Evolutionary conservation across 345 rosid species (phyloP).

Genomic region (Brassica cretica): DNA sequence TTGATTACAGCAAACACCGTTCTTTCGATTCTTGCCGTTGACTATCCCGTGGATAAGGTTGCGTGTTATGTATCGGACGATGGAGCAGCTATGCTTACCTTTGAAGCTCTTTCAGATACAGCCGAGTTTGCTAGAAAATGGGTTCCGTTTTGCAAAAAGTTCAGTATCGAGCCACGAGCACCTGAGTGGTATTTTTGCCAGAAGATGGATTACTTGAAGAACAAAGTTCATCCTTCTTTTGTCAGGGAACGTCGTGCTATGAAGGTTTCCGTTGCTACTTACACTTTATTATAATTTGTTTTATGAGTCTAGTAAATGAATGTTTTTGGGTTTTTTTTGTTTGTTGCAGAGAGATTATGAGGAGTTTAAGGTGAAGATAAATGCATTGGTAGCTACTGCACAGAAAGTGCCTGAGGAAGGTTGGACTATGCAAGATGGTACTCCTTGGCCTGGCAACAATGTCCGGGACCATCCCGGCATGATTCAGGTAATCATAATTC

Average conservation of each 20-base stretch:
- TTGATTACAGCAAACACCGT: constrained; percentile 95
- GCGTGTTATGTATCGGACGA: constrained; percentile 96
- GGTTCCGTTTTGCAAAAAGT: constrained; percentile 98
- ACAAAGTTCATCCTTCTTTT: constrained; percentile 86
- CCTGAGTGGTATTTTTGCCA: constrained; percentile 95
- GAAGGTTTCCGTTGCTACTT: constrained; percentile 70
- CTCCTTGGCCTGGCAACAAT: constrained; percentile 97
- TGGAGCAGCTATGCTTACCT: constrained; percentile 99
- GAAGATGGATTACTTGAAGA: constrained; percentile 87
- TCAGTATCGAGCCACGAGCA: constrained; percentile 87
- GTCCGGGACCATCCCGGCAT: constrained; percentile 99
- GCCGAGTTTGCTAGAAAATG: constrained; percentile 94
- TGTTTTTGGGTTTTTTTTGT: not conserved
- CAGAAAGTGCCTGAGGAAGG: constrained; percentile 99
- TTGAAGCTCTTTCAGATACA: constrained; percentile 96
- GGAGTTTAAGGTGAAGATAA: constrained; percentile 85
- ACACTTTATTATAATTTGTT: too few species aligned
- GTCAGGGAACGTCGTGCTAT: constrained; percentile 93
- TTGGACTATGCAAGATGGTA: constrained; percentile 99
- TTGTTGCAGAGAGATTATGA: constrained; percentile 84
- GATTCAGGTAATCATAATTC: constrained; percentile 69
- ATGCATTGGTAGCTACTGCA: constrained; percentile 86
- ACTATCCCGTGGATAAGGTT: constrained; percentile 90
- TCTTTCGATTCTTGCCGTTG: constrained; percentile 91
- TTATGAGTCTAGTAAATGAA: constrained; percentile 1